Evolutionary conservation across 345 rosid species (phyloP).

Genomic region (Eucalyptus rudis): DNA sequence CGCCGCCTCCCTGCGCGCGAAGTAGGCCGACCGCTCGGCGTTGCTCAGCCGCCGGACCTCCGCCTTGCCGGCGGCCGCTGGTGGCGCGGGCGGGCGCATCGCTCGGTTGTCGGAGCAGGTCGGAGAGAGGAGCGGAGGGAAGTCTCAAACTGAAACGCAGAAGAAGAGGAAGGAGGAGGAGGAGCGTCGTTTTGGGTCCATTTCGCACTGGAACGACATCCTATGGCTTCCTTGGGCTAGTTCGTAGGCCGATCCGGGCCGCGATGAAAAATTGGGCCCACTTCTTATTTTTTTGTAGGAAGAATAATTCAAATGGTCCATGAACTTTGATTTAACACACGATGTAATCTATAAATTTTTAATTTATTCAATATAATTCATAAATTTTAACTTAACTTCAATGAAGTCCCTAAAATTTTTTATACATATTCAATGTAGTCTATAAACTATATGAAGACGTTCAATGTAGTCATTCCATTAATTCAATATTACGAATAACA

Average conservation of each 20-base stretch:
- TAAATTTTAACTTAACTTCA: accelerated
- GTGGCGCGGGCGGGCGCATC: not conserved
- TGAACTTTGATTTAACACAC: too few species aligned
- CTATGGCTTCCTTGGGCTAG: not conserved
- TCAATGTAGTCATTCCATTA: too few species aligned
- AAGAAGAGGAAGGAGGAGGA: not conserved
- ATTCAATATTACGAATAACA: too few species aligned
- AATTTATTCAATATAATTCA: accelerated
- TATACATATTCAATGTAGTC: accelerated
- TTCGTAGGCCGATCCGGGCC: not conserved
- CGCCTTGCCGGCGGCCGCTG: not conserved
- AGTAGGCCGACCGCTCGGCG: conserved; percentile 59
- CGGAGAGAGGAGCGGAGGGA: not conserved
- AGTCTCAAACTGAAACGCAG: not conserved
- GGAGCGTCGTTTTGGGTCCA: not conserved
- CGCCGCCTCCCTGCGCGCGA: conserved; percentile 84
- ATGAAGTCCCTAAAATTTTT: accelerated
- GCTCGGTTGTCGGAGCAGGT: not conserved
- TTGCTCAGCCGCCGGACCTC: not conserved
- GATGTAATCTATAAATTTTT: accelerated
- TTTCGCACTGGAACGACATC: not conserved
- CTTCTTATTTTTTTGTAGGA: not conserved
- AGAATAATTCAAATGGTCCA: too few species aligned
- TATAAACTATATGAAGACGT: not conserved
- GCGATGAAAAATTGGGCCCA: not conserved